Evolutionary conservation across 169 alveolate genomes (phyloP).

Genomic region (Plasmodium chabaudi): DNA sequence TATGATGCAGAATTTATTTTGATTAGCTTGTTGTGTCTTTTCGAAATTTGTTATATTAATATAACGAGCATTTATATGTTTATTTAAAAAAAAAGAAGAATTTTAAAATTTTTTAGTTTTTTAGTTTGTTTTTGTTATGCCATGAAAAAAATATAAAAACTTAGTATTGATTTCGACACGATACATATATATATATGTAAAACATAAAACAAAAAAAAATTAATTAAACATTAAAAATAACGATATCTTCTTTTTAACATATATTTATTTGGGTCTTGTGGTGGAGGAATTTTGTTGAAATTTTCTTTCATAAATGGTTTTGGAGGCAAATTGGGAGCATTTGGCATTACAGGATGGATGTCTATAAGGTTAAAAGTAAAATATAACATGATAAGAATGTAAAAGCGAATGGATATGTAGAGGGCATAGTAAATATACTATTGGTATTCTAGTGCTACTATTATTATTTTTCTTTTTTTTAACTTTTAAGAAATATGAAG

Average conservation of each 20-base stretch:
- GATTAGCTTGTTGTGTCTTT: too few species aligned
- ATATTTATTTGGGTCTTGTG: conserved; percentile 72
- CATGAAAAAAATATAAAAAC: too few species aligned
- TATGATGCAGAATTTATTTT: too few species aligned
- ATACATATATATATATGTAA: not conserved
- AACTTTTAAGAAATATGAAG: not conserved
- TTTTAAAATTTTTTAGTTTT: too few species aligned
- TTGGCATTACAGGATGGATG: conserved; percentile 28
- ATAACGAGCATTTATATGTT: too few species aligned
- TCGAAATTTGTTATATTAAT: too few species aligned
- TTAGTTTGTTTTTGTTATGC: too few species aligned
- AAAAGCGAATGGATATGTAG: not conserved
- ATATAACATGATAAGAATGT: not conserved
- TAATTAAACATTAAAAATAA: conserved; percentile 11
- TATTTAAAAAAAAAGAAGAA: too few species aligned
- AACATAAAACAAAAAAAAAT: not conserved
- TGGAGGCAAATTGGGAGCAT: conserved; percentile 21
- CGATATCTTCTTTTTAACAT: conserved; percentile 19
- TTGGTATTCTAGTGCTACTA: not conserved
- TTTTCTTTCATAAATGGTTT: conserved; percentile 49
- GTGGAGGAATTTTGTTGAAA: conserved; percentile 31
- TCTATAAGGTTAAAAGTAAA: not conserved
- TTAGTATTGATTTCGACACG: too few species aligned
- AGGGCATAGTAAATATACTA: not conserved
- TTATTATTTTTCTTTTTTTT: not conserved